Percentiles rank a stretch among this genome's conserved stretches.
phyloP scores from a whole-genome alignment of 2,329 filamentous ascomycete species.

The Knufia petricola region DNA sequence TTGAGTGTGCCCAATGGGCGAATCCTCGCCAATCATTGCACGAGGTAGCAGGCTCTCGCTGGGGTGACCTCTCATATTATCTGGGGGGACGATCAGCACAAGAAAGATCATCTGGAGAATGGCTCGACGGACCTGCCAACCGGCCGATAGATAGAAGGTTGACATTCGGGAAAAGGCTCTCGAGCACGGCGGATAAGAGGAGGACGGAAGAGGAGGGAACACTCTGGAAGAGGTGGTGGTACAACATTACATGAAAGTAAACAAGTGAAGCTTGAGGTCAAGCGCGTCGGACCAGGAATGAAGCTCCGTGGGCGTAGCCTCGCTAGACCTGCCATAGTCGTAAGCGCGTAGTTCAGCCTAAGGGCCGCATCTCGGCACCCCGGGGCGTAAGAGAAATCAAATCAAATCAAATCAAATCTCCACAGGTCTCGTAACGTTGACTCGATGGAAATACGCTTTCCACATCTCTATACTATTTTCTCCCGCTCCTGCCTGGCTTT shows the following conservation, averaged over 20 bases:
- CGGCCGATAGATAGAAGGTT: slow-evolving; percentile 4
- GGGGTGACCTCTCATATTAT: neutral
- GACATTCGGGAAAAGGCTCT: slow-evolving; percentile 4
- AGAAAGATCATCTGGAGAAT: neutral
- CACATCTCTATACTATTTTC: too few species aligned
- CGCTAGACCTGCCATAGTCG: neutral
- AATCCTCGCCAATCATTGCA: neutral
- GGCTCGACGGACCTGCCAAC: slow-evolving; percentile 11
- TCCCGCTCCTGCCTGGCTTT: too few species aligned
- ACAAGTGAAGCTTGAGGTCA: neutral
- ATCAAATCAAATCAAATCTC: neutral
- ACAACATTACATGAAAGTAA: neutral
- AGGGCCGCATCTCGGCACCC: neutral
- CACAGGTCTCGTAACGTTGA: too few species aligned
- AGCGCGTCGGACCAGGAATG: neutral
- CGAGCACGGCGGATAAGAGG: neutral
- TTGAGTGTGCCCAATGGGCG: slow-evolving; percentile 5
- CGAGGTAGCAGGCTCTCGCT: too few species aligned
- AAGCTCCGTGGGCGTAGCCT: neutral
- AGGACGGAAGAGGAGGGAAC: slow-evolving; percentile 3
- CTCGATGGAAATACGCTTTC: too few species aligned
- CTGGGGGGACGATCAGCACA: neutral
- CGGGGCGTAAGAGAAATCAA: slow-evolving; percentile 1
- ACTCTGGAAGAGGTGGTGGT: neutral
- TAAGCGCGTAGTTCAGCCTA: slow-evolving; percentile 1